Conservation (phyloP, 1,139 yeast species). For the Diutina neorugosa region DNA sequence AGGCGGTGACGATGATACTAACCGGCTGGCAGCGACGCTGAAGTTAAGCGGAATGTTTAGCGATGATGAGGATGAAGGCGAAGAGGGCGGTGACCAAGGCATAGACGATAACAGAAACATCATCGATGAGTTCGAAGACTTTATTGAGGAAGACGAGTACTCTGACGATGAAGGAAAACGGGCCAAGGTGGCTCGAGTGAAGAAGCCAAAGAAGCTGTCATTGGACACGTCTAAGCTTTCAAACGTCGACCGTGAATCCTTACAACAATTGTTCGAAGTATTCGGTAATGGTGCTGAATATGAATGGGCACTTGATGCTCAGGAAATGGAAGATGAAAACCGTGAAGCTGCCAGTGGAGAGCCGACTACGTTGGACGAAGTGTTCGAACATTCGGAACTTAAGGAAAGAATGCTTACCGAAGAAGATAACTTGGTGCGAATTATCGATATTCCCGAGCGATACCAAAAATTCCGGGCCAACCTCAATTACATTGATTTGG, state of each 20-base stretch:
- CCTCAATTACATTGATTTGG: slow-evolving; percentile 53
- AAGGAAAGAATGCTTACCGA: slow-evolving; percentile 86
- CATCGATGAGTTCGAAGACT: slow-evolving; percentile 86
- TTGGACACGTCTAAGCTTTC: slow-evolving; percentile 50
- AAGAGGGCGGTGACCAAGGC: slow-evolving; percentile 17
- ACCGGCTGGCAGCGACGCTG: slow-evolving; percentile 23
- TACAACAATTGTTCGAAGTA: slow-evolving; percentile 86
- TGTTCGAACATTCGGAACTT: slow-evolving; percentile 89
- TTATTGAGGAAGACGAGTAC: slow-evolving; percentile 93
- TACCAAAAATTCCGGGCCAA: slow-evolving; percentile 64
- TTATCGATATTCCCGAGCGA: slow-evolving; percentile 86
- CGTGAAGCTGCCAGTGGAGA: slow-evolving; percentile 46
- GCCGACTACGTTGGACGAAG: slow-evolving; percentile 66
- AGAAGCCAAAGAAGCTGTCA: slow-evolving; percentile 22
- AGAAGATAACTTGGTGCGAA: slow-evolving; percentile 79
- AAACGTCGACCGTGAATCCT: slow-evolving; percentile 81
- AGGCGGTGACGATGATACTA: slow-evolving; percentile 12
- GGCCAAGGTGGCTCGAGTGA: slow-evolving; percentile 16
- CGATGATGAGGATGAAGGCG: slow-evolving; percentile 45
- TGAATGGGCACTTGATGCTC: slow-evolving; percentile 95
- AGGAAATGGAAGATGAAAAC: slow-evolving; percentile 55
- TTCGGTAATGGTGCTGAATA: slow-evolving; percentile 97
- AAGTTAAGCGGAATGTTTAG: slow-evolving; percentile 66
- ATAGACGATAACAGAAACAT: slow-evolving; percentile 23
- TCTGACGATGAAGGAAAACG: slow-evolving; percentile 59